Base-by-base conservation (phyloP, 2,329 filamentous ascomycete species). In the Epichloe sibirici region DNA sequence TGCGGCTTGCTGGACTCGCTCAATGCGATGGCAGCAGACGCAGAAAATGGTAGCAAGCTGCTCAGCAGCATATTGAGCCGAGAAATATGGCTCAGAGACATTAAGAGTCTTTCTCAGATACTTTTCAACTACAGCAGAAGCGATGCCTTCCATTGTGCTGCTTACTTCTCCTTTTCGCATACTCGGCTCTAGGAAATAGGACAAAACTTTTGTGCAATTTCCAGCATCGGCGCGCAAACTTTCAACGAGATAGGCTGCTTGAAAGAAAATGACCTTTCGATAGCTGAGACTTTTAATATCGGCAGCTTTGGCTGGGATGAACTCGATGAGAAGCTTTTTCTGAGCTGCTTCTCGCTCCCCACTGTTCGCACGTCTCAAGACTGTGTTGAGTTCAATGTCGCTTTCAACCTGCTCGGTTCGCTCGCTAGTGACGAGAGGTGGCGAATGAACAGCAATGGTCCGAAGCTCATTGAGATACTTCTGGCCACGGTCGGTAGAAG, bases 381-480 rank as follows among this genome's bases (percentile, higher is more conserved):
- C 86, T 0, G 90, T 95, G 63, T 98, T 97, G 42, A 98, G 78
- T 63, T 98, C 93, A 52, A 99, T 91, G 58, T 97, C 93, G 65
- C 90, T 96, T 67, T 98, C 93, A 9, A 93, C 78, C 63, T 94
- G 85, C 60, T 95, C 90, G 34, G 88, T 86, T 54, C 90, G 83
- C 64, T 94, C 87, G 63, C 95, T 89, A 2, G 90, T 83, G 35
- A 98, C 86, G 51, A 98, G 71, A 0, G 93, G 87, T 31, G 87
- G 84, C 12, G 90, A 95, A 67, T 95, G 84, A 49, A 89, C 81
- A 2, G 94, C 91, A 64, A 99, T 83, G 38, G 88, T 75, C 25
- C 87, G 82, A 21, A 99, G 75, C 63, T 96, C 90, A 53, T 85
- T 78, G 48, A 83, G 69, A 61, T 94, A 82, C 58, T 81, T 79